Base-by-base conservation (phyloP, 192 early-diverging fungal genomes). In the Coemansia sp. region DNA sequence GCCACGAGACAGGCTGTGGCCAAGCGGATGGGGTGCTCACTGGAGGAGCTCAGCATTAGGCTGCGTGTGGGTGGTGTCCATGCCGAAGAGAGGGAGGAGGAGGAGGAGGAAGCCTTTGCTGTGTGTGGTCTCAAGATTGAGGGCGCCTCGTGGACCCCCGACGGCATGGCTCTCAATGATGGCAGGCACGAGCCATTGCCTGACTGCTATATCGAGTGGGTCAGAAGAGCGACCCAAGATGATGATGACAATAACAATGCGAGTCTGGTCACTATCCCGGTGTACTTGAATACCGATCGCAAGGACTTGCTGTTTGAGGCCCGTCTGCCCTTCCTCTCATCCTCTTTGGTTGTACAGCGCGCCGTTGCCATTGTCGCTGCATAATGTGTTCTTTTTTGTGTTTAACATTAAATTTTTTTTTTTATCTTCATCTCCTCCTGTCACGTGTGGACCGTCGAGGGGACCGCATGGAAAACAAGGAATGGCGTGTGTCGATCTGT, bases 1-100 rank as follows among this genome's bases (percentile, higher is more conserved):
- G 95, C 94, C 22, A 95, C 95, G 12, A 86, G 94, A 37, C 95
- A 97, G 75, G 83, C 87, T 6, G 90, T 87, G 3, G 93, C 95
- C 17, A 91, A 96, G 73, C 73, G 66, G 24, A 64, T 86, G 17
- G 66, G 79, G 17, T 92, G 89, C 86, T 96, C 94, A 45, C 69
- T 97, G 40, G 95, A 97, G 75, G 89, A 95, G 71, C 82, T 96
- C 17, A 68, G 67, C 24, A 66, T 96, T 15, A 70, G 82, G 40
- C 51, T 89, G 19, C 72, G 68, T n/a, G 59, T 87, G 5, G 62
- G 39, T 19, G 25, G 4, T 10, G 39, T 5, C 25, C 67, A 59
- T 19, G 67, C n/a, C n/a, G n/a, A n/a, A n/a, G n/a, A n/a, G n/a
- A n/a, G n/a, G n/a, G n/a, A n/a, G n/a, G n/a, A n/a, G n/a, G n/a